Evolutionary conservation across 495 filamentous ascomycete genomes (phyloP).

Genomic region (Chaetomium tenue): DNA sequence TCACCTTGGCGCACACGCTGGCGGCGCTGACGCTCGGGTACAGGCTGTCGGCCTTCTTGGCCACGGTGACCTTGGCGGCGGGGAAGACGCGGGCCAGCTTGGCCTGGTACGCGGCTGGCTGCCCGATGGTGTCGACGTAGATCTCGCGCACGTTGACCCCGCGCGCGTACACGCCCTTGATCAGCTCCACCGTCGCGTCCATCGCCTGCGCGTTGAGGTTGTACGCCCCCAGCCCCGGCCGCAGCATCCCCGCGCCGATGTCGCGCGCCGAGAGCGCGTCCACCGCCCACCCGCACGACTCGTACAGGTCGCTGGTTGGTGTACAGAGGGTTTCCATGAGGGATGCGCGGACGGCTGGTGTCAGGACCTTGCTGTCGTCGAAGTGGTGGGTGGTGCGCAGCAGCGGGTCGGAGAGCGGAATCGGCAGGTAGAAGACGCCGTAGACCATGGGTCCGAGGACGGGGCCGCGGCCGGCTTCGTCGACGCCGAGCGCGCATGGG

Average conservation of each 20-base stretch:
- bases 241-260: slow-evolving; percentile 78
- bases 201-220: slow-evolving; percentile 98
- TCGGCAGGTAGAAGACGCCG: slow-evolving; percentile 80
- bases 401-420: slow-evolving; percentile 63
- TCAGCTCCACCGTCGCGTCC: slow-evolving; percentile 88
- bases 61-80: slow-evolving; percentile 74
- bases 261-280: slow-evolving; percentile 79
- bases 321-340: slow-evolving; percentile 77
- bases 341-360: slow-evolving; percentile 64
- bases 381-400: slow-evolving; percentile 76
- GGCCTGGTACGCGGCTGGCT: slow-evolving; percentile 74
- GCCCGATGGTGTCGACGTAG: slow-evolving; percentile 93
- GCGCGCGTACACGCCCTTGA: slow-evolving; percentile 66
- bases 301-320: slow-evolving; percentile 58
- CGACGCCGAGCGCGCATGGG: slow-evolving; percentile 68
- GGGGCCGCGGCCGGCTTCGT: slow-evolving; percentile 93
- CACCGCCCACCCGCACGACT: slow-evolving; percentile 77
- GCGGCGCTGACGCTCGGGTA: slow-evolving; percentile 94
- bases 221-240: slow-evolving; percentile 58
- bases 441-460: slow-evolving; percentile 98
- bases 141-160: slow-evolving; percentile 83
- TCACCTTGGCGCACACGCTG: slow-evolving; percentile 93
- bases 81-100: slow-evolving; percentile 85
- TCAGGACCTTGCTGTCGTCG: slow-evolving; percentile 89
- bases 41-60: slow-evolving; percentile 91